phyloP scores from a whole-genome alignment of 2,329 filamentous ascomycete genomes.

The Trichophyton rubrum region DNA sequence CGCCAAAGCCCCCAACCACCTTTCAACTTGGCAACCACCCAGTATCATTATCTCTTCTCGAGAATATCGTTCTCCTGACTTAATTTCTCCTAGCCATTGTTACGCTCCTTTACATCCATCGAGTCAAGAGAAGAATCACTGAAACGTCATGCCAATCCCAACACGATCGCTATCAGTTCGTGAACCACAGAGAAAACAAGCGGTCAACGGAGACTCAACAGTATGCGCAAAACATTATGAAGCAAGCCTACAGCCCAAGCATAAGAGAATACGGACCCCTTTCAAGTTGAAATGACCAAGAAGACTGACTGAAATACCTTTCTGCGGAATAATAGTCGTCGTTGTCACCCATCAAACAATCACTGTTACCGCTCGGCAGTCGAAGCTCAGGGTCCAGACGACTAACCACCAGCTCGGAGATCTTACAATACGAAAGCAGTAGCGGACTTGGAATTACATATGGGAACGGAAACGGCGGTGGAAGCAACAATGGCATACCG shows the following conservation, averaged over 20 bases:
- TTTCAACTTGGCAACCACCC: not conserved
- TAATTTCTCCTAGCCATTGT: no score
- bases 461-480: not conserved
- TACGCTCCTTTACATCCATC: not conserved
- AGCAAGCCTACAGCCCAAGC: not conserved
- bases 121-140: not conserved
- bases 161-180: conserved; percentile 27
- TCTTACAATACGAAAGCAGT: not conserved
- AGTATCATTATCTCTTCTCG: not conserved
- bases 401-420: not conserved
- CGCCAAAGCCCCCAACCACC: not conserved
- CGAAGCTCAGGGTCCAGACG: not conserved
- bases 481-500: not conserved
- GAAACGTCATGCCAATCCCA: conserved; percentile 27
- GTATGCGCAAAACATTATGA: not conserved
- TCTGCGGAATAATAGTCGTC: not conserved
- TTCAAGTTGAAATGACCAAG: not conserved
- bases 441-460: not conserved
- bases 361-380: not conserved
- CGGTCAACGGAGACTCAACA: not conserved
- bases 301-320: not conserved
- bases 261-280: not conserved
- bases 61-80: not conserved
- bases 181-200: conserved; percentile 17
- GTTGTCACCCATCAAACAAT: not conserved